Conservation (phyloP, 208 protist species). For the Leishmania arabica region DNA sequence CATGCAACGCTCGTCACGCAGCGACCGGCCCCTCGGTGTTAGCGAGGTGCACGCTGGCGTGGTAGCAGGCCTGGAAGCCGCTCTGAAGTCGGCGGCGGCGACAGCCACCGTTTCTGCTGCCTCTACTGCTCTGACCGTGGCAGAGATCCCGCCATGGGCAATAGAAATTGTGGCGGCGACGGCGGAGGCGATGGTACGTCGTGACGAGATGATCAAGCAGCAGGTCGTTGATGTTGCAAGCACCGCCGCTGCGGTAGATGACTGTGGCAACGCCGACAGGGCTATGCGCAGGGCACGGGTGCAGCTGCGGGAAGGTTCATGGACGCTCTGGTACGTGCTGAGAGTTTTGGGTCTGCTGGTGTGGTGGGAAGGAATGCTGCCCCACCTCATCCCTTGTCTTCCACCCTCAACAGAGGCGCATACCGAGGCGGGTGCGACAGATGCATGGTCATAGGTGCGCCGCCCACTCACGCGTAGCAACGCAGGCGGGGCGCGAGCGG, state of each 20-base stretch:
- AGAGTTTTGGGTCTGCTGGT: constrained; percentile 19
- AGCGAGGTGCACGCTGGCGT: neutral
- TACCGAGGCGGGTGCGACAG: neutral
- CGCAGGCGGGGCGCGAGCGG: neutral
- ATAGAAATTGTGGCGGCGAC: neutral
- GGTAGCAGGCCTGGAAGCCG: neutral
- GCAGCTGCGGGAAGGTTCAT: constrained; percentile 21
- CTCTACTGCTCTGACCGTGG: neutral
- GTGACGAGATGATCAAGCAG: constrained; percentile 1
- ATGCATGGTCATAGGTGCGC: neutral
- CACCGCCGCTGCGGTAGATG: neutral
- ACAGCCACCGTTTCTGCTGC: neutral
- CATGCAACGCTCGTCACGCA: neutral
- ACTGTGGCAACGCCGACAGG: neutral
- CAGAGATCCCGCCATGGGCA: constrained; percentile 5
- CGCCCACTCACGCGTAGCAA: neutral
- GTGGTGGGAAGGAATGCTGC: constrained; percentile 12
- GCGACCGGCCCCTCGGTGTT: neutral
- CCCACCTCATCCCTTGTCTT: neutral
- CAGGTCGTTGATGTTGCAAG: neutral
- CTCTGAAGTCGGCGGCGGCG: neutral
- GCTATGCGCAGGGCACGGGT: neutral
- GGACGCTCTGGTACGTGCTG: constrained; percentile 22
- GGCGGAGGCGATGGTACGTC: neutral
- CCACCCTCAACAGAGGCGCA: neutral